These are phyloP conservation scores for Metarhizium humberi DNA, from an alignment of 2,329 filamentous ascomycete species.

Conservation along the genomic window DNA sequence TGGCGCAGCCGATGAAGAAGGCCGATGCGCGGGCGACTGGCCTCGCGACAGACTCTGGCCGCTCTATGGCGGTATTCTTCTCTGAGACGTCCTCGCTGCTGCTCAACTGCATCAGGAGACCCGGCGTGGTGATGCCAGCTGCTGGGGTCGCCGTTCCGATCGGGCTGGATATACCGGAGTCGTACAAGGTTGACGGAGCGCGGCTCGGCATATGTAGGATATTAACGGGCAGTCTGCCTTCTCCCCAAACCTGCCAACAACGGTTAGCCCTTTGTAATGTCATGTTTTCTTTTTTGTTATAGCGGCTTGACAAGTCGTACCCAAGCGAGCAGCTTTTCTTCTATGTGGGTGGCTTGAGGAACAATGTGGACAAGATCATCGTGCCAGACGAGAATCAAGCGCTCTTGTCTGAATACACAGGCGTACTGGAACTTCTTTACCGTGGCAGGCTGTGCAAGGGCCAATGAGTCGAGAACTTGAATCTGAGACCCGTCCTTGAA, in stretches of 20 bases:
- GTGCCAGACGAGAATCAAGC: slow-evolving; percentile 33
- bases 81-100: slow-evolving; percentile 16
- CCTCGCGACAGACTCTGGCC: slow-evolving; percentile 29
- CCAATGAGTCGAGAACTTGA: slow-evolving; percentile 34
- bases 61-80: slow-evolving; percentile 14
- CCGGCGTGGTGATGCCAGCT: slow-evolving; percentile 9
- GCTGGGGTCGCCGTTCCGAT: slow-evolving; percentile 11
- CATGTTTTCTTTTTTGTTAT: background rate
- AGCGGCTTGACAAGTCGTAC: slow-evolving; percentile 1
- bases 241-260: slow-evolving; percentile 17
- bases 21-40: slow-evolving; percentile 27
- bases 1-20: slow-evolving; percentile 27
- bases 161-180: slow-evolving; percentile 10
- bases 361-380: slow-evolving; percentile 30
- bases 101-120: slow-evolving; percentile 5
- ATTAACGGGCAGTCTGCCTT: slow-evolving; percentile 7
- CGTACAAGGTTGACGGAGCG: slow-evolving; percentile 8
- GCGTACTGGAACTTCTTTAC: slow-evolving; percentile 33
- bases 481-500: slow-evolving; percentile 32
- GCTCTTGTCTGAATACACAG: slow-evolving; percentile 31
- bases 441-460: slow-evolving; percentile 24
- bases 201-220: slow-evolving; percentile 11
- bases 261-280: background rate
- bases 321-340: slow-evolving; percentile 22
- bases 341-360: slow-evolving; percentile 23